These are phyloP conservation scores for Dicorynia guianensis DNA, from an alignment of 306 rosid genomes.

Conservation along the genomic window DNA sequence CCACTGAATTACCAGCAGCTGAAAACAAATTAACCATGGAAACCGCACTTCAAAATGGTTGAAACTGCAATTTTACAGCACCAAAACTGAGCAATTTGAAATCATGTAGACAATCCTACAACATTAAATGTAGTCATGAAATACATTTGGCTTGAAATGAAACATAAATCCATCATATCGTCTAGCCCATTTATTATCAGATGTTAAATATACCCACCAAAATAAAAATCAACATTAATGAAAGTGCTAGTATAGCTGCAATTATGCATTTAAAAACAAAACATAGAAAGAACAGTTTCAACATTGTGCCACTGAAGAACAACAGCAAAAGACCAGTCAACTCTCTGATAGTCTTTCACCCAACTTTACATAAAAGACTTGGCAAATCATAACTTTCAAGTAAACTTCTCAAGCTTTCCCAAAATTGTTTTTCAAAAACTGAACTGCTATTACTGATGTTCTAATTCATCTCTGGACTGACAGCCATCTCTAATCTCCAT, in stretches of 20 bases:
- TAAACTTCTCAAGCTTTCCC: slow-evolving; percentile 32
- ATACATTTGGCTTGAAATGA: slow-evolving; percentile 6
- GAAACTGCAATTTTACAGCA: not conserved
- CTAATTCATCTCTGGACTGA: not conserved
- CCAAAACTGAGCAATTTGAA: not conserved
- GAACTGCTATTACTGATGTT: slow-evolving; percentile 18
- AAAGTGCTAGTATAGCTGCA: slow-evolving; percentile 39
- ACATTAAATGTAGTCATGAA: not conserved
- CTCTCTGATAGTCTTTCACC: slow-evolving; percentile 18
- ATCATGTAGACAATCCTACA: not conserved
- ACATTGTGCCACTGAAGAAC: slow-evolving; percentile 11
- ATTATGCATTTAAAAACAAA: slow-evolving; percentile 16
- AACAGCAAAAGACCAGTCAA: slow-evolving; percentile 2
- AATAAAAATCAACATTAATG: slow-evolving; percentile 7
- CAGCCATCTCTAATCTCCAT: slow-evolving; percentile 28
- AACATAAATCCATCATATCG: slow-evolving; percentile 11
- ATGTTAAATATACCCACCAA: slow-evolving; percentile 18
- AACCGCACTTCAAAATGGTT: slow-evolving; percentile 2
- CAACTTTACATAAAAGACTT: not conserved
- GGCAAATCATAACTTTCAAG: slow-evolving; percentile 6
- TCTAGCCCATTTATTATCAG: not conserved
- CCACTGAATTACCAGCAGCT: not conserved
- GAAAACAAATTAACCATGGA: slow-evolving; percentile 10
- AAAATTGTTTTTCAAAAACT: slow-evolving; percentile 39
- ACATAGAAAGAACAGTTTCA: slow-evolving; percentile 13